Evolutionary conservation across 2,329 filamentous ascomycete genomes (phyloP).

Genomic region (Ascocoryne sarcoides): DNA sequence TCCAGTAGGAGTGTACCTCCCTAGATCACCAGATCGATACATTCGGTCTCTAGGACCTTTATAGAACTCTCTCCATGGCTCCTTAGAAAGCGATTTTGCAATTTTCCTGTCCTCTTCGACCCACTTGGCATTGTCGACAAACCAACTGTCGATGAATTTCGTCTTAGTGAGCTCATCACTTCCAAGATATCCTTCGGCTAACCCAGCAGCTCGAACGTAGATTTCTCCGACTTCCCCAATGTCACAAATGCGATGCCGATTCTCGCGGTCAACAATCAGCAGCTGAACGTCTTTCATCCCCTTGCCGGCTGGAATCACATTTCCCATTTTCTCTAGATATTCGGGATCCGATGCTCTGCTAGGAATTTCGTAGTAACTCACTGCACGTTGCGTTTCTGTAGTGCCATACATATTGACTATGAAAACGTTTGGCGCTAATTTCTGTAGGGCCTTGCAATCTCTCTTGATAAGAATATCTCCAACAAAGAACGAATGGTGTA

Average conservation of each 20-base stretch:
- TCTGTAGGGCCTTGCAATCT: constrained; percentile 70
- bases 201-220: constrained; percentile 70
- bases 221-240: constrained; percentile 81
- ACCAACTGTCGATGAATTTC: constrained; percentile 29
- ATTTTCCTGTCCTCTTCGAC: constrained; percentile 41
- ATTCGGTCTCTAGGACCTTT: constrained; percentile 76
- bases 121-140: constrained; percentile 29
- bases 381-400: constrained; percentile 73
- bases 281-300: constrained; percentile 89
- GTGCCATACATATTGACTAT: constrained; percentile 87
- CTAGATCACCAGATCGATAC: constrained; percentile 83
- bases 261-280: constrained; percentile 66
- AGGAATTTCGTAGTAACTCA: constrained; percentile 75
- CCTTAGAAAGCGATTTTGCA: constrained; percentile 48
- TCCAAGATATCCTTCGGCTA: constrained; percentile 68
- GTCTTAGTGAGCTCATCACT: constrained; percentile 24
- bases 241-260: constrained; percentile 58
- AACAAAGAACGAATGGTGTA: constrained; percentile 82
- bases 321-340: constrained; percentile 55
- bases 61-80: constrained; percentile 73
- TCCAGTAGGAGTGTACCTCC: constrained; percentile 58
- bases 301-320: constrained; percentile 73
- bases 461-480: constrained; percentile 81
- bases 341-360: constrained; percentile 54
- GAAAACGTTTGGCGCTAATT: constrained; percentile 62